Evolutionary conservation across 2,329 filamentous ascomycete species (phyloP).

Genomic region (Phialophora chinensis): DNA sequence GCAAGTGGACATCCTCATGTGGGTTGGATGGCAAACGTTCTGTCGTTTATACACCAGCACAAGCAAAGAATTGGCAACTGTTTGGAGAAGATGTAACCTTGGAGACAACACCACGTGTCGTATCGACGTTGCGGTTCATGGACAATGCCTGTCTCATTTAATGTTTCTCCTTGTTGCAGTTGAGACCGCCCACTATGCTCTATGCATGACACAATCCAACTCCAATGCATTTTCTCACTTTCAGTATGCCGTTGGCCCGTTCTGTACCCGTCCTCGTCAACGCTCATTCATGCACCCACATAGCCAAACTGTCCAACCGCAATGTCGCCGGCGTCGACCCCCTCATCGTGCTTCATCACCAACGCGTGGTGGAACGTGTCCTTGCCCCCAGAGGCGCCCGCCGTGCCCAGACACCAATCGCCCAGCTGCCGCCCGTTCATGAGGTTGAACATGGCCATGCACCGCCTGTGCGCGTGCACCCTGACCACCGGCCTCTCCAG

Average conservation of each 20-base stretch:
- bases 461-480: slow-evolving; percentile 8
- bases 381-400: slow-evolving; percentile 13
- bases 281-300: not conserved
- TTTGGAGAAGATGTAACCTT: not conserved
- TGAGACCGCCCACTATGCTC: not conserved
- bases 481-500: not conserved
- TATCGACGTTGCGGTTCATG: not conserved
- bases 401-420: slow-evolving; percentile 4
- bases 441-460: not conserved
- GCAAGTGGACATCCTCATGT: not conserved
- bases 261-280: not conserved
- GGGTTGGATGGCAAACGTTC: not conserved
- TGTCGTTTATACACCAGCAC: not conserved
- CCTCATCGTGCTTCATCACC: not conserved
- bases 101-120: not conserved
- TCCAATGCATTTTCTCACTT: slow-evolving; percentile 8
- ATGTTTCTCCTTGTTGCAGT: not conserved
- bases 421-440: not conserved
- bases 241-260: not conserved
- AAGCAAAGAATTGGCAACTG: not conserved
- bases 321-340: not conserved
- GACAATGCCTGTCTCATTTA: not conserved
- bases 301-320: not conserved
- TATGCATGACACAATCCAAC: not conserved
- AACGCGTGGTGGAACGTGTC: not conserved